A percentile compares a stretch with the other conserved stretches of the same genome.
Evolutionary conservation across 2,329 filamentous ascomycete species (phyloP).

Genomic region (Beauveria scarabaeidicola): DNA sequence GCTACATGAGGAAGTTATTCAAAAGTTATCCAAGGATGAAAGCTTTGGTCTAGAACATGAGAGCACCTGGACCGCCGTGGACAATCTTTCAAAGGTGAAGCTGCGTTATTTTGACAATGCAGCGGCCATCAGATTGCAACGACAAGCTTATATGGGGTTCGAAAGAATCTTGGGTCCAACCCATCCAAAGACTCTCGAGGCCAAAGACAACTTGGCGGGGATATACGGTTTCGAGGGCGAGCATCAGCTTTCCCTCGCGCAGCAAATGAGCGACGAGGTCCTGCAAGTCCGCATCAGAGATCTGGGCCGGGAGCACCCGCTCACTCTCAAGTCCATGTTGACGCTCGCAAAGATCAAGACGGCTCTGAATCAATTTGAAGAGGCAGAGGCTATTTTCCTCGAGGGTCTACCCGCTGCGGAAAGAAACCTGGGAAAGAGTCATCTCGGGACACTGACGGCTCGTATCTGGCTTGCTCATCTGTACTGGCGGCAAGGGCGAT

Average conservation of each 20-base stretch:
- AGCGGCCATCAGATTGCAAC: neutral
- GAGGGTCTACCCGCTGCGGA: neutral
- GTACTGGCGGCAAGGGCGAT: neutral
- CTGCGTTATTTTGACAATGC: neutral
- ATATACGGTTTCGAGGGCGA: neutral
- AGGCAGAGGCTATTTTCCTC: neutral
- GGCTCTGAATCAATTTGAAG: neutral
- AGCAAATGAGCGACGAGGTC: neutral
- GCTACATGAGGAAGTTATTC: neutral
- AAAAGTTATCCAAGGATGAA: neutral
- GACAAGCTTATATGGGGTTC: neutral
- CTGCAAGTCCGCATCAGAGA: neutral
- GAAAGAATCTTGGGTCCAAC: neutral
- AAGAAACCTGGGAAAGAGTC: neutral
- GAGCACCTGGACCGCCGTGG: neutral
- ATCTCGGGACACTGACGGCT: constrained; percentile 1
- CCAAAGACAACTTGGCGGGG: neutral
- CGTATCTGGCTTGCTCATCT: neutral
- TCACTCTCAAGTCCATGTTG: constrained; percentile 1
- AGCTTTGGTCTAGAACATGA: neutral
- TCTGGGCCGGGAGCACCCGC: neutral
- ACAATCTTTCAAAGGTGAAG: neutral
- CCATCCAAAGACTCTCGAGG: constrained; percentile 1
- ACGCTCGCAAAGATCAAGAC: constrained; percentile 4
- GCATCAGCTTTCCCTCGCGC: neutral